A percentile compares a stretch with the other conserved stretches of the same genome.
Evolutionary conservation across 1,284 basidiomycete genomes (phyloP).

Genomic region (Ustilago sp.): DNA sequence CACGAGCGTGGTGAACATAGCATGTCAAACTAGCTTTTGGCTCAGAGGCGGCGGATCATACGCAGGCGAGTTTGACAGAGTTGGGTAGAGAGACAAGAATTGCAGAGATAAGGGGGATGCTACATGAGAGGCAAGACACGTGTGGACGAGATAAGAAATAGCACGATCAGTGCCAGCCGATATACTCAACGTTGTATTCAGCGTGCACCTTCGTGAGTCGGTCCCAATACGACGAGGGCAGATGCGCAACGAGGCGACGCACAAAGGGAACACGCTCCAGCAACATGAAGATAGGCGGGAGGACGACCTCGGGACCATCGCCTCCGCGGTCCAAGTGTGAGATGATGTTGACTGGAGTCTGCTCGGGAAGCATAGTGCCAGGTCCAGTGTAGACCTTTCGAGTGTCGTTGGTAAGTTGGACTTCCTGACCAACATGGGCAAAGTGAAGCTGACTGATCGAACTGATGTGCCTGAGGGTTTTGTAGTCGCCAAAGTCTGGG

Average conservation of each 20-base stretch:
- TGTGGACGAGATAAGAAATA: background rate
- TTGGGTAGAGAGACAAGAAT: background rate
- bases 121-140: background rate
- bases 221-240: constrained; percentile 48
- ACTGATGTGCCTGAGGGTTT: constrained; percentile 33
- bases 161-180: constrained; percentile 18
- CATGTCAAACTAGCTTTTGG: background rate
- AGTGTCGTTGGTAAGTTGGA: constrained; percentile 35
- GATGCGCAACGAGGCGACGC: constrained; percentile 31
- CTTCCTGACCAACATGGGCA: constrained; percentile 51
- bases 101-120: constrained; percentile 1
- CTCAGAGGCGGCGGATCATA: background rate
- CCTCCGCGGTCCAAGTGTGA: constrained; percentile 41
- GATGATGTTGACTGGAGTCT: constrained; percentile 39
- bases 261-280: constrained; percentile 31
- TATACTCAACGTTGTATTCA: constrained; percentile 26
- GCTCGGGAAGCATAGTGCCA: constrained; percentile 41
- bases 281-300: constrained; percentile 24
- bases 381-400: constrained; percentile 44
- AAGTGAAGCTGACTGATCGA: constrained; percentile 53
- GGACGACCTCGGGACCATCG: constrained; percentile 38
- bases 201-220: constrained; percentile 41
- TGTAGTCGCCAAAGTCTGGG: constrained; percentile 48
- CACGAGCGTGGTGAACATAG: background rate
- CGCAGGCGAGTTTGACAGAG: background rate